Base-by-base conservation (phyloP, 2,329 filamentous ascomycete genomes). In the Trichoderma breve region DNA sequence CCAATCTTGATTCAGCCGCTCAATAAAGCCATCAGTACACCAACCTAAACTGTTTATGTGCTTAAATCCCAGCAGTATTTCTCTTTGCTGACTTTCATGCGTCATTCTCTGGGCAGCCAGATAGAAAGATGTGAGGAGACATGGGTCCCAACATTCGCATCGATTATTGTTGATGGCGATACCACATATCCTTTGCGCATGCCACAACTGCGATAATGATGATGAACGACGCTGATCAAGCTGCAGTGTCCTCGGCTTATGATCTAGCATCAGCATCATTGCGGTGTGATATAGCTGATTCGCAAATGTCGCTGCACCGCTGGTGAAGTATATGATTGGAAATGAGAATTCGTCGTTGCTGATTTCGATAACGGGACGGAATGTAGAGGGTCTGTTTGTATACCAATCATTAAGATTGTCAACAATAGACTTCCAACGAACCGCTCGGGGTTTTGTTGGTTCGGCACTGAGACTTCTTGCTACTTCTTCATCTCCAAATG, bases 141-240 rank as follows among this genome's bases (percentile, higher is more conserved):
- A 68, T 30, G 53, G 65, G n/a, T 68, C 65, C 65, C 65, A 68
- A 3, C 65, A 68, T 60, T 68, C 65, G 24, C 34, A 26, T 30
- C 65, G 34, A 43, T 68, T 68, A 26, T 68, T 68, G 8, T 60
- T 68, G 15, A 60, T 39, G 34, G 65, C 6, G 28, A 68, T 68
- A 24, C 65, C 34, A 6, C 65, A 68, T 58, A 68, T 60, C 7
- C 65, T 68, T 14, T 60, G 65, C 7, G 53, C 65, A 47, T 68
- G 65, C 65, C 65, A 68, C 26, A 68, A n/a, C 34, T 43, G 65
- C 4, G 65, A 68, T 6, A 47, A 47, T 4, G 53, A 47, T 11
- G 53, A 30, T 5, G 65, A 60, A 18, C 53, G 53, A 7, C 65
- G 65, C 18, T 60, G 65, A 28, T 68, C 65, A 47, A 68, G 34